Conservation (phyloP, 495 filamentous ascomycete species). For the Penicillium silybi region DNA sequence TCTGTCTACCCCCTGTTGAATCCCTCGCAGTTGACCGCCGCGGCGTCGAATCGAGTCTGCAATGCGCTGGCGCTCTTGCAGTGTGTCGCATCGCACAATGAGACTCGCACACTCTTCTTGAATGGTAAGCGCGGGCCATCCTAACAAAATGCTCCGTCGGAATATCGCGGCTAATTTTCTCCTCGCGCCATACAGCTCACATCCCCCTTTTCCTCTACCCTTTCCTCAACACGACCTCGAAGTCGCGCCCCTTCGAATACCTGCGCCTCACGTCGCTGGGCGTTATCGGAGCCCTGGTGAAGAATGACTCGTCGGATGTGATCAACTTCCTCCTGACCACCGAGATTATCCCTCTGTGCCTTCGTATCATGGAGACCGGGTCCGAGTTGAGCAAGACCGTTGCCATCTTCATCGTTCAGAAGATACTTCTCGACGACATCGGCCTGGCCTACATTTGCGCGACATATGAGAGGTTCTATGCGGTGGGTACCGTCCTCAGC, state of each 20-base stretch:
- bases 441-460: slow-evolving; percentile 98
- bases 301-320: slow-evolving; percentile 97
- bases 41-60: slow-evolving; percentile 94
- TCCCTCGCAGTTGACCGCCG: slow-evolving; percentile 92
- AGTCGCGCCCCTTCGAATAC: slow-evolving; percentile 97
- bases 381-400: slow-evolving; percentile 99
- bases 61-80: slow-evolving; percentile 96
- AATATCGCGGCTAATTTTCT: slow-evolving; percentile 3
- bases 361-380: slow-evolving; percentile 99
- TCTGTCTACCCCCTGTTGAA: slow-evolving; percentile 96
- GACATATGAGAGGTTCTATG: slow-evolving; percentile 99
- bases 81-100: slow-evolving; percentile 96
- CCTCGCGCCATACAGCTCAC: slow-evolving; percentile 59
- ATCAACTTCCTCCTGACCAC: slow-evolving; percentile 99
- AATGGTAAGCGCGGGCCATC: slow-evolving; percentile 57
- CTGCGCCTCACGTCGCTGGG: slow-evolving; percentile 96
- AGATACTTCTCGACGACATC: slow-evolving; percentile 95
- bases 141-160: background rate
- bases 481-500: slow-evolving; percentile 93
- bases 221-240: slow-evolving; percentile 98
- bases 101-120: slow-evolving; percentile 88
- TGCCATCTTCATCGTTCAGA: slow-evolving; percentile 99
- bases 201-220: slow-evolving; percentile 98
- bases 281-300: slow-evolving; percentile 95
- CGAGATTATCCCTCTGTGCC: slow-evolving; percentile 96